A percentile compares a stretch with the other conserved stretches of the same genome.
Conservation (phyloP, 176 grass and related monocot genomes). For the Zea mays region DNA sequence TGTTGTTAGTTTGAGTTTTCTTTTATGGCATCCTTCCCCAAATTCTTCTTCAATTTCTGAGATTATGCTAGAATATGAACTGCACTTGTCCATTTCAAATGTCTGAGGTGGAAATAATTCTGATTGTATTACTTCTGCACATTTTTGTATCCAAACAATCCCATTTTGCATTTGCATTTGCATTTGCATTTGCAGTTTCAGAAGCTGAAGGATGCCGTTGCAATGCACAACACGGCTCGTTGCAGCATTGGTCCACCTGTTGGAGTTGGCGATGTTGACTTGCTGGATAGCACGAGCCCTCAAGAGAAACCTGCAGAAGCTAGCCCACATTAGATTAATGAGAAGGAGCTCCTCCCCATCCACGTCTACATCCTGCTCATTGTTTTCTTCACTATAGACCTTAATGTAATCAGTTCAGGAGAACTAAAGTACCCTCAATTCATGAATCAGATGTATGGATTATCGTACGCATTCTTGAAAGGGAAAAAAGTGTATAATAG, state of each 20-base stretch:
- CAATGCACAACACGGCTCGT: constrained; percentile 65
- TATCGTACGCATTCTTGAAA: constrained; percentile 32
- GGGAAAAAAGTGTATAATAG: constrained; percentile 42
- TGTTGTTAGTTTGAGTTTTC: constrained; percentile 14
- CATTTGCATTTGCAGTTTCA: constrained; percentile 59
- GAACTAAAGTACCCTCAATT: constrained; percentile 30
- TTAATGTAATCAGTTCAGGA: constrained; percentile 39
- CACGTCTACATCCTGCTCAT: constrained; percentile 6
- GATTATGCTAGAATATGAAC: background rate
- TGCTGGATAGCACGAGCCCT: constrained; percentile 50
- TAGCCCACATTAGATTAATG: constrained; percentile 46
- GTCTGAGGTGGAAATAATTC: background rate
- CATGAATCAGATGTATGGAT: constrained; percentile 30
- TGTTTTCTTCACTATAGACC: constrained; percentile 22
- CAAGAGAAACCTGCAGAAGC: constrained; percentile 69
- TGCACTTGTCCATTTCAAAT: background rate
- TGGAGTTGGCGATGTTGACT: constrained; percentile 46
- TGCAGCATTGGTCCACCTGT: constrained; percentile 79
- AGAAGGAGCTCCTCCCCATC: background rate
- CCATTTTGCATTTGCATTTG: constrained; percentile 21
- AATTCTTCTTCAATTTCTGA: background rate
- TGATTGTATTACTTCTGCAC: background rate
- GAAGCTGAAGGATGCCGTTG: constrained; percentile 90
- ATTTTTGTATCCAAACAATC: background rate
- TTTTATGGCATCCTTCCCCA: background rate